Conservation (phyloP, 345 rosid genomes). For the Eucalyptus albens region DNA sequence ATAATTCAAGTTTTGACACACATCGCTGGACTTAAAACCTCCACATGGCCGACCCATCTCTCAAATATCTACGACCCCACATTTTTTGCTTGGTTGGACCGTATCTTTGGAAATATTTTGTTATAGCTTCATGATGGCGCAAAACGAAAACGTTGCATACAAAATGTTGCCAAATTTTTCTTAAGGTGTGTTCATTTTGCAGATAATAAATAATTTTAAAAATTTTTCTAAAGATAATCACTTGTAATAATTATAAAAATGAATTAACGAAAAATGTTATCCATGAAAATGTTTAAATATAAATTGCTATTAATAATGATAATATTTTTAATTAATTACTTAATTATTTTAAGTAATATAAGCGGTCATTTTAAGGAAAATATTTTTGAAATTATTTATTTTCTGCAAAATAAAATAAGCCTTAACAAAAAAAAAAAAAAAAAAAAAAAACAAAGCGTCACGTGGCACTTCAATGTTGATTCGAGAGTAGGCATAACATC, state of each 20-base stretch:
- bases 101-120: not conserved
- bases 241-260: not conserved
- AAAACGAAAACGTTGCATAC: not conserved
- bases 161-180: not conserved
- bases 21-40: not conserved
- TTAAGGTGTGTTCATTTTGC: not conserved
- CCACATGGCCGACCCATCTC: not conserved
- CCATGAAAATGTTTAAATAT: not conserved
- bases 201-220: not conserved
- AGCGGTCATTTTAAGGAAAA: rapidly evolving
- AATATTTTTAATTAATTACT: not conserved
- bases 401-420: not conserved
- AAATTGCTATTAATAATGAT: not conserved
- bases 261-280: not conserved
- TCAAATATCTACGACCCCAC: not conserved
- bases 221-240: rapidly evolving
- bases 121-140: not conserved
- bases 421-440: no score
- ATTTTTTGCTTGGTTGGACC: not conserved
- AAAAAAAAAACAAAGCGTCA: not conserved
- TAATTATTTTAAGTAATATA: not conserved
- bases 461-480: not conserved
- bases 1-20: not conserved
- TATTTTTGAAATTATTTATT: not conserved
- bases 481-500: not conserved